Evolutionary conservation across 306 rosid species (phyloP), one percentile per base, ranked within the genome.

Genomic region (Hippophae gyantsensis): DNA sequence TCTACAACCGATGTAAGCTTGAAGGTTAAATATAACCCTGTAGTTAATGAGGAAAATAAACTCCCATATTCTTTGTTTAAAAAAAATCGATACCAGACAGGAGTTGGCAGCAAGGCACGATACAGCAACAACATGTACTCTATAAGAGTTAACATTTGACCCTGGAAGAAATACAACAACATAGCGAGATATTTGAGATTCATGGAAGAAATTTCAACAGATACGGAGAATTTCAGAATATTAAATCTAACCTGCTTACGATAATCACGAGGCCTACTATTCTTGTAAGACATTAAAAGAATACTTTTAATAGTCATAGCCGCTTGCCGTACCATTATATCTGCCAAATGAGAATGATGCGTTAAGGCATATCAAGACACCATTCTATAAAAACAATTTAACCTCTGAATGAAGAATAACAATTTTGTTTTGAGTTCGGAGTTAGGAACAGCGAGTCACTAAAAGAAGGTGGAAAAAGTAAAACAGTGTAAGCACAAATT

Each of bases 51-150:
- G 1, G 98, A 92, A 75, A 92, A 92, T 67, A 92, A 82, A 68
- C 96, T 92, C 57, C 98, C 98, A 32, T 92, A 88, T 81, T 92
- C 99, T 70, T 92, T 92, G 86, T 92, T 92, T 75, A 92, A 80
- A 74, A 92, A 92, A 85, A 92, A 92, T n/a, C 95, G 95, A 65
- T 92, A 92, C 99, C 99, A 92, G 54, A 92, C 93, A 11, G 99
- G 93, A 8, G 99, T 80, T 49, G 99, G 99, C 84, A 92, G 62
- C 69, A 92, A 78, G 64, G 99, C 95, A 61, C 96, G 96, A 81
- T 92, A 92, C 64, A 92, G 78, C 63, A 92, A 78, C 56, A 92
- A 84, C 48, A 88, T 66, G 75, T 92, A 92, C 73, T 92, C 99
- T 59, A 88, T 74, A 71, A 88, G 69, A 71, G 96, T 92, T 59